Base-by-base conservation (phyloP, 352 stramenopile species). In the Lagenidium giganteum region DNA sequence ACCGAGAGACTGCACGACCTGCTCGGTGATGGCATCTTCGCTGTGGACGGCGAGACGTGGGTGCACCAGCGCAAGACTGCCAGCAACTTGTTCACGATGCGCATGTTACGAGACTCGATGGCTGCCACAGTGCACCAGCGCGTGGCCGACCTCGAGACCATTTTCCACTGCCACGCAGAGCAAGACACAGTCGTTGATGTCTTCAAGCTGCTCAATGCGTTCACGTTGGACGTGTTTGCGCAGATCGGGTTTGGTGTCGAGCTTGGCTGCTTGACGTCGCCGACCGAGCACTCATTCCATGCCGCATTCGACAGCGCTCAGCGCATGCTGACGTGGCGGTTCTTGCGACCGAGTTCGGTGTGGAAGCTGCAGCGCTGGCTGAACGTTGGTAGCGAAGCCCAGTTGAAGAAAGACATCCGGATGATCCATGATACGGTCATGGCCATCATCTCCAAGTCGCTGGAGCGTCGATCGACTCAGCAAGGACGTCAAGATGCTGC, bases 161-260 rank as follows among this genome's bases (percentile, higher is more conserved):
- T 24, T 0, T 13, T 62, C 8, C 42, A 62, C 17, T 8, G 9
- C 3, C 22, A 13, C 2, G 47, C 33, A 9, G 12, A 27, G 3
- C 33, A n/a, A n/a, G 16, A 35, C 2, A 18, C 46, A 20, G 27
- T 42, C 2, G 25, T 63, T 2, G 58, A 80, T 34, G 36, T 86
- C 13, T 67, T 64, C 40, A 48, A 51, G 8, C 44, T 78, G 7
- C 30, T 83, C 1, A 64, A 72, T 29, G 43, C 49, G n/a, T 80
- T 77, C 50, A 73, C 70, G 11, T 63, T 81, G 25, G 56, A 83
- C 30, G 59, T 57, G 7, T 83, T 83, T 24, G 53, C 62, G 1
- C 61, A 80, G 25, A 82, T 84, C 21, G 68, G 64, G 23, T 82
- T 84, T 44, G 71, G 68, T 13, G 53, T 80, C 26, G 20, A 67